Conservation (phyloP, 352 stramenopile genomes). For the Phytophthora palmivora region DNA sequence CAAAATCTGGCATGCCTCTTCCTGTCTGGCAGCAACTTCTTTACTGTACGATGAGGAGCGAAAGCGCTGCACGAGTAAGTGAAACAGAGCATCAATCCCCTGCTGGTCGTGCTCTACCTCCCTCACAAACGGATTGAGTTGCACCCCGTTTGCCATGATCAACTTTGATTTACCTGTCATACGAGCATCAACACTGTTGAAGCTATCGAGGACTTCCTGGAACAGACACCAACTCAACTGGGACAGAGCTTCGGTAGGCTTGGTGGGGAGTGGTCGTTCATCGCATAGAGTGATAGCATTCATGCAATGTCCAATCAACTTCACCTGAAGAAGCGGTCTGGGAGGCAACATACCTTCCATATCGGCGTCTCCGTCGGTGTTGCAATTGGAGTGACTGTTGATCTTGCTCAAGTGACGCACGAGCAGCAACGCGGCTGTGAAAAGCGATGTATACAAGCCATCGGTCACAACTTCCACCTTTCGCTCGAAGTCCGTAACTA, state of each 20-base stretch:
- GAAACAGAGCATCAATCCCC: constrained; percentile 56
- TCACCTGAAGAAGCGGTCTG: constrained; percentile 48
- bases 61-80: constrained; percentile 63
- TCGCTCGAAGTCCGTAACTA: constrained; percentile 37
- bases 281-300: constrained; percentile 55
- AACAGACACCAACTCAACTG: constrained; percentile 75
- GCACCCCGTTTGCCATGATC: constrained; percentile 44
- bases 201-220: constrained; percentile 62
- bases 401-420: constrained; percentile 57
- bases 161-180: constrained; percentile 35
- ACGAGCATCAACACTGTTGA: constrained; percentile 19
- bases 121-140: constrained; percentile 50
- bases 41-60: constrained; percentile 32
- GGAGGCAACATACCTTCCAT: constrained; percentile 25
- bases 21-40: constrained; percentile 34
- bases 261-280: constrained; percentile 10
- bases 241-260: constrained; percentile 44
- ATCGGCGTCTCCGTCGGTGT: constrained; percentile 14
- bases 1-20: constrained; percentile 54
- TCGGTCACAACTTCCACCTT: constrained; percentile 39
- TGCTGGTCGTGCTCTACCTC: constrained; percentile 62
- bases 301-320: constrained; percentile 66
- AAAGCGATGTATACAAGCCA: constrained; percentile 49
- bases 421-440: constrained; percentile 59
- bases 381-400: not conserved